Evolutionary conservation across 805 yeast species (phyloP), one percentile per base, ranked within the genome.

Genomic region (Blastobotrys robertii): DNA sequence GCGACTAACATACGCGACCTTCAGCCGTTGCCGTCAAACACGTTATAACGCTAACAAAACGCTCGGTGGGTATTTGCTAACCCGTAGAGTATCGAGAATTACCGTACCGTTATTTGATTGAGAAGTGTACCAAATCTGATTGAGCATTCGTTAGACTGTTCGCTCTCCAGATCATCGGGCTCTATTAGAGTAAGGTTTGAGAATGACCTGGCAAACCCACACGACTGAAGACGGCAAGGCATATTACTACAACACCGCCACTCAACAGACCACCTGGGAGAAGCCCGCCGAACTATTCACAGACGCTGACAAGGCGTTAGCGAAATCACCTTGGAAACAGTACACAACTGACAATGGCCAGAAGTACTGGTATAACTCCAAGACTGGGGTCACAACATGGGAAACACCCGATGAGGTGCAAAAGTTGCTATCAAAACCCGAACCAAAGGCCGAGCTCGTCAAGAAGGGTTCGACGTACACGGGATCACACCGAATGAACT

Each of bases 191-290:
- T 12, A 12, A 12, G 12, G n/a, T 15, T 8, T 7, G 33, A 37
- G 2, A 14, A 51, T 46, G 54, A 32, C 45, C 28, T 87, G 96
- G 95, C 76, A 73, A 54, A 75, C 76, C 46, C 71, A 75, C 9
- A 65, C 65, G 32, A 84, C 81, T 51, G 75, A 73, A 9, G 76
- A 76, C 41, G 92, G 94, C 0, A 68, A 79, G 39, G 65, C 67
- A 1, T 88, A 87, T 62, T 87, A 81, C 61, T 84, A 77, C 59
- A 77, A 87, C 49, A 42, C 73, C 0, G 69, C 57, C 22, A 81
- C 90, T 0, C 73, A 76, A 39, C 76, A 77, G 50, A 77, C 95
- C 0, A 76, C 79, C 40, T 86, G 96, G 95, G 84, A 82, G 19
- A 76, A 77, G 49, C 96, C 96, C 0, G 73, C 62, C 12, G 81